Conservation (phyloP, 1,139 yeast genomes). For the Saccharomyces pastorianus region DNA sequence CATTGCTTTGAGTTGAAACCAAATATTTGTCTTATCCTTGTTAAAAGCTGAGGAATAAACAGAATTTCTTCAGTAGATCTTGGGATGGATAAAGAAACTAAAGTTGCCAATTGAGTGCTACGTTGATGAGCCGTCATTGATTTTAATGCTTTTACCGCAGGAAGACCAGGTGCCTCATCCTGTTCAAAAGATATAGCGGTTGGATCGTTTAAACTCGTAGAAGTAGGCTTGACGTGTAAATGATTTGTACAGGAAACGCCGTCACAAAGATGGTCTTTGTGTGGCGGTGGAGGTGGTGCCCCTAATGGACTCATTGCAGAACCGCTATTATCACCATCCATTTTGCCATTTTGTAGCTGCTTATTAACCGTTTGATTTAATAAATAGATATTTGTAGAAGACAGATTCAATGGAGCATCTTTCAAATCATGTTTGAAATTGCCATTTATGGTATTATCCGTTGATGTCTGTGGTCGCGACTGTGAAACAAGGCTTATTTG, state of each 20-base stretch:
- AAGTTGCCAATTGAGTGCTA: slow-evolving; percentile 47
- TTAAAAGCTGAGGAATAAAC: slow-evolving; percentile 61
- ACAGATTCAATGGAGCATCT: slow-evolving; percentile 15
- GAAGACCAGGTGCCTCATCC: slow-evolving; percentile 69
- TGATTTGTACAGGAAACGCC: slow-evolving; percentile 49
- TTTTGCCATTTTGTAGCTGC: slow-evolving; percentile 4
- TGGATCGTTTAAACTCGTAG: slow-evolving; percentile 24
- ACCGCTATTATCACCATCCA: not conserved
- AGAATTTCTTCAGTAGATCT: slow-evolving; percentile 71
- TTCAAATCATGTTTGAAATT: not conserved
- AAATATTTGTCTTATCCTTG: slow-evolving; percentile 57
- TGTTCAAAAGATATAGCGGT: slow-evolving; percentile 40
- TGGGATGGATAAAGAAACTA: slow-evolving; percentile 68
- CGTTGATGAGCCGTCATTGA: slow-evolving; percentile 44
- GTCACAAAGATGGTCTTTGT: slow-evolving; percentile 41
- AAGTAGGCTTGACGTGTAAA: slow-evolving; percentile 36
- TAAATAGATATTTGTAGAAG: slow-evolving; percentile 30
- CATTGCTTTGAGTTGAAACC: slow-evolving; percentile 67
- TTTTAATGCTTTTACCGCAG: slow-evolving; percentile 48
- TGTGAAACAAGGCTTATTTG: slow-evolving; percentile 37
- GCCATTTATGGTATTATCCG: not conserved
- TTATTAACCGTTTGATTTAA: slow-evolving; percentile 19
- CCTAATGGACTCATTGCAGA: slow-evolving; percentile 1
- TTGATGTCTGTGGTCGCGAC: not conserved
- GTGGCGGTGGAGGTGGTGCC: slow-evolving; percentile 18